Evolutionary conservation across 169 alveolate genomes (phyloP).

Genomic region (Eimeria maxima): DNA sequence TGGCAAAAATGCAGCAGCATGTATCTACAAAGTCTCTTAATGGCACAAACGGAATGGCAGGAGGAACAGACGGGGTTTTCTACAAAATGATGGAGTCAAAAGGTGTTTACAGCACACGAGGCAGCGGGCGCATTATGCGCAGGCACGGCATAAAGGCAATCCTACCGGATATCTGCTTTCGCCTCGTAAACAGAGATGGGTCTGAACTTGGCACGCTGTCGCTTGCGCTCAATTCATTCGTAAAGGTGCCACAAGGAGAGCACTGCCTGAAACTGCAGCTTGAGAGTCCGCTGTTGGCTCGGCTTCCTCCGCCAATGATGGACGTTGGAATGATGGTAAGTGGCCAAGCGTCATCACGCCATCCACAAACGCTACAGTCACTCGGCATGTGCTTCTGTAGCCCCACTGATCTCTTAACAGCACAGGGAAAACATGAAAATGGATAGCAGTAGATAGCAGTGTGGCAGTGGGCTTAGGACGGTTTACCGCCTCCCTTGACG

Average conservation of each 20-base stretch:
- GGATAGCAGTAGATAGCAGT: background rate
- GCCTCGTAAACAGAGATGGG: conserved; percentile 59
- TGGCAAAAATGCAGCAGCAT: background rate
- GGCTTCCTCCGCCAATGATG: conserved; percentile 70
- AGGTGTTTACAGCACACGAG: background rate
- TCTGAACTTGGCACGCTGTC: conserved; percentile 59
- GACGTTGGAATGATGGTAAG: conserved; percentile 68
- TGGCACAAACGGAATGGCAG: background rate
- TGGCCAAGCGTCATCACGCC: background rate
- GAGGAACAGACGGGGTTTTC: background rate
- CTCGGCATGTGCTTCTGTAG: background rate
- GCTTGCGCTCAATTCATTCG: conserved; percentile 59
- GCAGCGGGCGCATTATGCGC: conserved; percentile 29
- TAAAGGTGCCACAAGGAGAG: conserved; percentile 75
- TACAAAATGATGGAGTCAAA: background rate
- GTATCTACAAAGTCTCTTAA: background rate
- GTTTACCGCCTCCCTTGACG: too few relatives aligned
- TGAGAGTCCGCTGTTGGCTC: conserved; percentile 49
- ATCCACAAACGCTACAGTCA: background rate
- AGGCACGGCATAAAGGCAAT: conserved; percentile 10
- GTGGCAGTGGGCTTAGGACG: background rate
- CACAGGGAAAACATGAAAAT: background rate
- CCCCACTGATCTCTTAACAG: background rate
- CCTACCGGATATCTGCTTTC: conserved; percentile 73
- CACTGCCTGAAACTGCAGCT: conserved; percentile 46